Percentiles rank a stretch among this genome's conserved stretches.
Conservation (phyloP, 1,284 basidiomycete species). For the Sphaerobolus stellatus region DNA sequence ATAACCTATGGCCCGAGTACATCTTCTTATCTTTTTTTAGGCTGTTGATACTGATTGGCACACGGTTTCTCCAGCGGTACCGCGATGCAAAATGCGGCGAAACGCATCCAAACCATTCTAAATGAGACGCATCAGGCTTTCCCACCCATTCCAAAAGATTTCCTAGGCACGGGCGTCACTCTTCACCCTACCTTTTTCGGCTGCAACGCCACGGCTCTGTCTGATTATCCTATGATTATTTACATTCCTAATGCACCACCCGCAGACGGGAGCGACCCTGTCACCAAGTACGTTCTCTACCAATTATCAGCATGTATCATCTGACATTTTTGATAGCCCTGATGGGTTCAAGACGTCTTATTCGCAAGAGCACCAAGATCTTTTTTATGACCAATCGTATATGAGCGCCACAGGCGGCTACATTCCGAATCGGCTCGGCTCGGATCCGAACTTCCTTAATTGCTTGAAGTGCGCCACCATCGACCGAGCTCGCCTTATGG, state of each 20-base stretch:
- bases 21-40: not conserved
- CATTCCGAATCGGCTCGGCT: constrained; percentile 45
- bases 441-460: constrained; percentile 51
- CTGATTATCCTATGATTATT: constrained; percentile 35
- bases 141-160: constrained; percentile 40
- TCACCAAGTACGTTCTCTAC: constrained; percentile 46
- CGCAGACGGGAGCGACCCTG: constrained; percentile 37
- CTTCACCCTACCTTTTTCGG: constrained; percentile 47
- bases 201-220: constrained; percentile 26
- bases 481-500: constrained; percentile 44
- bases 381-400: constrained; percentile 56
- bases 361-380: constrained; percentile 40
- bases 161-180: constrained; percentile 36
- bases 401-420: constrained; percentile 57
- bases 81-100: constrained; percentile 35
- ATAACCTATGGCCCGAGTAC: not conserved
- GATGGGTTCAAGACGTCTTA: constrained; percentile 54
- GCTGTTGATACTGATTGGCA: constrained; percentile 26
- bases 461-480: constrained; percentile 56
- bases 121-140: constrained; percentile 35
- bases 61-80: constrained; percentile 37
- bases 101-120: constrained; percentile 39
- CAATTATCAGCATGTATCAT: not conserved
- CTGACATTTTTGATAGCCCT: constrained; percentile 36
- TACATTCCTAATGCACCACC: constrained; percentile 46